Percentiles rank a stretch among this genome's conserved stretches.
phyloP scores from a whole-genome alignment of 139 green algal species.

The Pedinophyceae sp. region DNA sequence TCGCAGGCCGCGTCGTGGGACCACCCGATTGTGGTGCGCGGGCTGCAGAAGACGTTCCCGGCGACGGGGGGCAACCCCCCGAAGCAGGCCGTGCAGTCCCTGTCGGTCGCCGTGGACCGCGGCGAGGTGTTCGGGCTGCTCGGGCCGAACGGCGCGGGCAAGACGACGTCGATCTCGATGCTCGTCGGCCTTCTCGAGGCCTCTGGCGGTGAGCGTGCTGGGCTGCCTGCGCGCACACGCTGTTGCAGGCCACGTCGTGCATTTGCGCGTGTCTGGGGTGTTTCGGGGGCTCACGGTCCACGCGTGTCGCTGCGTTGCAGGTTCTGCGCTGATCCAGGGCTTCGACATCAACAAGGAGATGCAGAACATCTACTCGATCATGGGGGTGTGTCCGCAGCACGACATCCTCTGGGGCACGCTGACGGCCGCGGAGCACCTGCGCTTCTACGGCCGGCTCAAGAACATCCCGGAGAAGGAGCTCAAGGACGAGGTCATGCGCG shows the following conservation, averaged over 20 bases:
- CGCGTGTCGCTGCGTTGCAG: too few species aligned
- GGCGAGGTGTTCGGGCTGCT: slow-evolving; percentile 60
- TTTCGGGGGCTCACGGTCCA: too few species aligned
- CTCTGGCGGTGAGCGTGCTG: too few species aligned
- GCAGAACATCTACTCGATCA: slow-evolving; percentile 33
- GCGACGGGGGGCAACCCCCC: slow-evolving; percentile 23
- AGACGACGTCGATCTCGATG: slow-evolving; percentile 33
- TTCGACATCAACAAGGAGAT: slow-evolving; percentile 8
- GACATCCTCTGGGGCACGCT: slow-evolving; percentile 5
- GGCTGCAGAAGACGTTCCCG: slow-evolving; percentile 61
- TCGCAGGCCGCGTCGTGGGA: too few species aligned
- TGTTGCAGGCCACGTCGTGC: too few species aligned
- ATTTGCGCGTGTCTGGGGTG: too few species aligned
- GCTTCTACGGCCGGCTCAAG: slow-evolving; percentile 14
- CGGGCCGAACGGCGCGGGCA: slow-evolving; percentile 72
- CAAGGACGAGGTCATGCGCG: slow-evolving; percentile 2
- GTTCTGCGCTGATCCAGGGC: not conserved
- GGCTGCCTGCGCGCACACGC: too few species aligned
- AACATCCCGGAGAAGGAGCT: slow-evolving; percentile 17
- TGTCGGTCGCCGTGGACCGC: slow-evolving; percentile 29
- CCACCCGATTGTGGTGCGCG: slow-evolving; percentile 53
- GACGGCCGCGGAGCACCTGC: slow-evolving; percentile 7
- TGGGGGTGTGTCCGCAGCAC: slow-evolving; percentile 43
- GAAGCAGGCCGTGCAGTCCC: not conserved
- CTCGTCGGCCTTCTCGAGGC: slow-evolving; percentile 40